phyloP scores from a whole-genome alignment of 345 rosid species.

The Toxicodendron radicans region DNA sequence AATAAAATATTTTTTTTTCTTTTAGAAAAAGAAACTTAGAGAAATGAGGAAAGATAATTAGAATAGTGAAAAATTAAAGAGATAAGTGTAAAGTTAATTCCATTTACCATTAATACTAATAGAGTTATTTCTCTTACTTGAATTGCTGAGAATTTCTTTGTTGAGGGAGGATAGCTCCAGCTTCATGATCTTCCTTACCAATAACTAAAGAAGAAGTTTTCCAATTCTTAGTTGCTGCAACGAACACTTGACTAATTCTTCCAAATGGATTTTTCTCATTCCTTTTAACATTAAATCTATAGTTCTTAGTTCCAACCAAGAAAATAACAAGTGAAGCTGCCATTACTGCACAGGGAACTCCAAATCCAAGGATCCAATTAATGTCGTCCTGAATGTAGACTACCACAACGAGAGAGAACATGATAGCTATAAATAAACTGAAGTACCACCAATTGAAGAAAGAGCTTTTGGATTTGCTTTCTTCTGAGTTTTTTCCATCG shows the following conservation, averaged over 20 bases:
- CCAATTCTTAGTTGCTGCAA: slow-evolving; percentile 43
- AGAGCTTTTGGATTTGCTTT: slow-evolving; percentile 40
- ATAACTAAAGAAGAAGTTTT: slow-evolving; percentile 7
- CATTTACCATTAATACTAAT: no score
- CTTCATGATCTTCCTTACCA: slow-evolving; percentile 21
- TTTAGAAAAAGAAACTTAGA: no score
- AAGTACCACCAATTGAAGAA: slow-evolving; percentile 65
- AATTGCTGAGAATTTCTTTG: slow-evolving; percentile 27
- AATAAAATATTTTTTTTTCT: no score
- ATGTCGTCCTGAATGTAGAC: slow-evolving; percentile 53
- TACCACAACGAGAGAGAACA: slow-evolving; percentile 34
- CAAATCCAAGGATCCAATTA: slow-evolving; percentile 59
- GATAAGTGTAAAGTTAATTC: no score
- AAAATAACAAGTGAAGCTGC: slow-evolving; percentile 35
- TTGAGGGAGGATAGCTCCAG: neutral
- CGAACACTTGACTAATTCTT: slow-evolving; percentile 42
- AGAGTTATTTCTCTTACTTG: slow-evolving; percentile 21
- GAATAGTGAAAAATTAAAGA: neutral
- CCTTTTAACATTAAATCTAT: slow-evolving; percentile 28
- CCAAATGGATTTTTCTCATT: slow-evolving; percentile 45
- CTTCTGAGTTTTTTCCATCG: slow-evolving; percentile 35
- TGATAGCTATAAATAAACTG: slow-evolving; percentile 39
- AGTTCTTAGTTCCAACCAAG: slow-evolving; percentile 45
- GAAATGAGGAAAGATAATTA: neutral
- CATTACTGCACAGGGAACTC: slow-evolving; percentile 44